Percentiles rank a stretch among this genome's conserved stretches.
These are phyloP conservation scores for Fusarium devonianum DNA, from an alignment of 2,329 filamentous ascomycete genomes.

Conservation along the genomic window DNA sequence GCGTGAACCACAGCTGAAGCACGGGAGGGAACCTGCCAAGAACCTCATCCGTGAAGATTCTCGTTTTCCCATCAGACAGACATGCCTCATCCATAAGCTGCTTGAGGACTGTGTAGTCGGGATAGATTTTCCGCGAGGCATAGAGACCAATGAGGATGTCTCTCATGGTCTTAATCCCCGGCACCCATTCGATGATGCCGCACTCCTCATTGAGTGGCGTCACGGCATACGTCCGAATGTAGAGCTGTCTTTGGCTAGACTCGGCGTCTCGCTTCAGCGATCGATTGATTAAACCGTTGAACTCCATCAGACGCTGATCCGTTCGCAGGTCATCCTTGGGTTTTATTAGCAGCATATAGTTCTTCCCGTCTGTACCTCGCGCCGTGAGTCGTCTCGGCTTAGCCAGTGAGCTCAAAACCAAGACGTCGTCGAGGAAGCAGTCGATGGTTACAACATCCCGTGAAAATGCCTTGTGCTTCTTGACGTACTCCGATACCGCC, in stretches of 20 bases:
- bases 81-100: constrained; percentile 69
- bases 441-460: constrained; percentile 84
- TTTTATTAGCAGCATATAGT: constrained; percentile 92
- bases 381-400: constrained; percentile 90
- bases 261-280: constrained; percentile 91
- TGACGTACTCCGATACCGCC: constrained; percentile 72
- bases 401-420: constrained; percentile 89
- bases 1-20: constrained; percentile 93
- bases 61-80: constrained; percentile 64
- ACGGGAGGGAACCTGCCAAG: constrained; percentile 77
- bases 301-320: constrained; percentile 98
- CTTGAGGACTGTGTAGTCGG: constrained; percentile 73
- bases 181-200: constrained; percentile 98
- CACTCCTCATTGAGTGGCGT: constrained; percentile 97
- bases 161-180: constrained; percentile 90
- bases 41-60: constrained; percentile 74
- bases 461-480: constrained; percentile 85
- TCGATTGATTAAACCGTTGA: constrained; percentile 97
- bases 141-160: constrained; percentile 87
- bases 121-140: constrained; percentile 72
- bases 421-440: constrained; percentile 83
- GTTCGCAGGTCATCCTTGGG: constrained; percentile 98
- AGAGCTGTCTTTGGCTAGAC: constrained; percentile 86
- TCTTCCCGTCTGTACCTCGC: constrained; percentile 85
- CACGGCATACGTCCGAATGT: constrained; percentile 97